Base-by-base conservation (phyloP, 441 rosid genomes). In the Arabidopsis hybrid region DNA sequence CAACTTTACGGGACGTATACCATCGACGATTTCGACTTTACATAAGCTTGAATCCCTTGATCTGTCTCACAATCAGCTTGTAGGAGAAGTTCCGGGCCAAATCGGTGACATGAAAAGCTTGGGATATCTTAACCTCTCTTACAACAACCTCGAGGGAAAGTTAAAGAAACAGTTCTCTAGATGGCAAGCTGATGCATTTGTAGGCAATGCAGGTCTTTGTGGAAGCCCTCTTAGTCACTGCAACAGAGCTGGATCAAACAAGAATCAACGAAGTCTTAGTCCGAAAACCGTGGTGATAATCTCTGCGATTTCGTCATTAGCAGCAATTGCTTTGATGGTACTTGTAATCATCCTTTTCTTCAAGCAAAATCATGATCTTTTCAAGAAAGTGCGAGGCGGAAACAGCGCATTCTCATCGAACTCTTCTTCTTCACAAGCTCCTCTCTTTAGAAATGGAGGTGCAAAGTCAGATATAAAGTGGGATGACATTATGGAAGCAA, bases 401-500 rank as follows among this genome's bases (percentile, higher is more conserved):
- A 89, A 73, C 61, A 69, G 62, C 72, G 68, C 61, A 14, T 81
- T 79, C 84, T 82, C 96, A 34, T 83, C 90, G 34, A 72, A 79
- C 79, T 50, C 78, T 42, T 60, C 91, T 45, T 89, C 91, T 61
- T 88, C 88, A 50, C 86, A 87, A 78, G 85, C 85, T 17, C 84
- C 85, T 26, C 85, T 87, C 35, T 91, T 91, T 81, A 82, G 79
- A 8, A 77, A 83, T 11, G 87, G 90, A 46, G 72, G 75, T 60
- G 81, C 82, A 68, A 88, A 81, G 85, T 84, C 83, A 36, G 93
- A 86, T 66, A 83, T 82, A 68, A 89, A 79, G 68, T 90, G 93
- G 94, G 90, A 89, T n/a, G 96, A 89, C 69, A 83, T 91, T 36
- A 85, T 91, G 95, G 80, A 79, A 84, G 96, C 97, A 69, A 93